A percentile compares a stretch with the other conserved stretches of the same genome.
Evolutionary conservation across 2,329 filamentous ascomycete species (phyloP).

Genomic region (Venturiaceae sp.): DNA sequence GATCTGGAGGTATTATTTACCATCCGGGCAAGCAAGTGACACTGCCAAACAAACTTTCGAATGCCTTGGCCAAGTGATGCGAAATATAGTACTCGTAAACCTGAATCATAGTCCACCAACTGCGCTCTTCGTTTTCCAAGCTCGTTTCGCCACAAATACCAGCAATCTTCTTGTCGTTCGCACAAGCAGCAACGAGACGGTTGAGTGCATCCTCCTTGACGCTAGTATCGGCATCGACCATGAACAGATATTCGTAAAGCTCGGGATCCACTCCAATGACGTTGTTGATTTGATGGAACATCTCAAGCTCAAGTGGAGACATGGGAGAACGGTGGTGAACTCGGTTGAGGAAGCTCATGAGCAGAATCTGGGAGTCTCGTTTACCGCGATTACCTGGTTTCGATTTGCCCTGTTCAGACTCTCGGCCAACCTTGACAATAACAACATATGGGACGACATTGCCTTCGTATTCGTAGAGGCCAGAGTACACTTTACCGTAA

Average conservation of each 20-base stretch:
- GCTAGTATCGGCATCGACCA: conserved; percentile 96
- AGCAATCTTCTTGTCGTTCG: conserved; percentile 90
- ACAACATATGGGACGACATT: conserved; percentile 96
- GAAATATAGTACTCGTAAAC: conserved; percentile 99
- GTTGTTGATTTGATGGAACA: conserved; percentile 99
- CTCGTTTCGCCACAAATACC: conserved; percentile 97
- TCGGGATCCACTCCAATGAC: conserved; percentile 97
- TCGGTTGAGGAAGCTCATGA: conserved; percentile 96
- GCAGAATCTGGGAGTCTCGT: conserved; percentile 89
- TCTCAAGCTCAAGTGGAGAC: conserved; percentile 92
- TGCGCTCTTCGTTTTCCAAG: conserved; percentile 87
- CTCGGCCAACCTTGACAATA: conserved; percentile 93
- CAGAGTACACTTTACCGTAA: conserved; percentile 97
- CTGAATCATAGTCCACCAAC: conserved; percentile 99
- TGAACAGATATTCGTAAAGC: conserved; percentile 91
- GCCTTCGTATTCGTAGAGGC: conserved; percentile 93
- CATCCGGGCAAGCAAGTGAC: conserved; percentile 98
- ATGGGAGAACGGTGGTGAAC: conserved; percentile 91
- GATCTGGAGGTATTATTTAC: conserved; percentile 46
- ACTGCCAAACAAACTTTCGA: conserved; percentile 94
- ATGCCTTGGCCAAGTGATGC: conserved; percentile 91
- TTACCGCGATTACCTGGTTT: conserved; percentile 98
- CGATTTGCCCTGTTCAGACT: conserved; percentile 80
- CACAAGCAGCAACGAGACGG: conserved; percentile 81
- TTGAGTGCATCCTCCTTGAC: conserved; percentile 90